A percentile compares a stretch with the other conserved stretches of the same genome.
Conservation (phyloP, 176 grass and related monocot genomes). For the Aegilops sharonensis region DNA sequence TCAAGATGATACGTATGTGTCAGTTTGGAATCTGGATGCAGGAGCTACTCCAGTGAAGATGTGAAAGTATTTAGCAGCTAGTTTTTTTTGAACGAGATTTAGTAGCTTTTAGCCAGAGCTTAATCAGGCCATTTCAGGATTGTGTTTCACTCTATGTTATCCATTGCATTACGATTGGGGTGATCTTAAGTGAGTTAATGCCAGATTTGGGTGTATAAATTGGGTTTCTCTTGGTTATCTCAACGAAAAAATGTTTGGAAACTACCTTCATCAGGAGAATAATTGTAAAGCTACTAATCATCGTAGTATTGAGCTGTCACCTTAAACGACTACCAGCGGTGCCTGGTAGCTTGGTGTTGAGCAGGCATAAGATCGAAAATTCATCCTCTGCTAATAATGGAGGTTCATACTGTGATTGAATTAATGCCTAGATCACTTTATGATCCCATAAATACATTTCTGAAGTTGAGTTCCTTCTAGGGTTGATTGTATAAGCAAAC, state of each 20-base stretch:
- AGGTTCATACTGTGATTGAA: neutral
- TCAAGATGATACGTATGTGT: neutral
- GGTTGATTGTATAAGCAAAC: neutral
- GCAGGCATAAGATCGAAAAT: neutral
- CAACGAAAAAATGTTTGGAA: neutral
- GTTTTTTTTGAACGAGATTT: too few species aligned
- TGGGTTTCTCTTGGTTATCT: neutral
- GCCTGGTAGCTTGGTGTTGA: slow-evolving; percentile 1
- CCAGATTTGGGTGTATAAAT: neutral
- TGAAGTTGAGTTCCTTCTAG: neutral
- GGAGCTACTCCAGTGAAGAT: neutral
- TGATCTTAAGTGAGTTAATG: neutral
- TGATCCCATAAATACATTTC: neutral
- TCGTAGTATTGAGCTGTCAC: neutral
- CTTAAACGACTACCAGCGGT: neutral
- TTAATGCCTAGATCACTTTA: neutral
- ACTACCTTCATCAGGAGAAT: slow-evolving; percentile 18
- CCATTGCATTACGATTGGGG: neutral
- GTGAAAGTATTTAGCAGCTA: neutral
- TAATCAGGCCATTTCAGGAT: neutral
- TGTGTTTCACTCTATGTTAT: neutral
- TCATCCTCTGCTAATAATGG: neutral
- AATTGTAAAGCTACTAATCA: neutral
- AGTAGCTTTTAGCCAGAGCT: neutral
- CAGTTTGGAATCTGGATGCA: neutral